A percentile compares a stretch with the other conserved stretches of the same genome.
Conservation (phyloP, 2,329 filamentous ascomycete species). For the Monilinia polystroma region DNA sequence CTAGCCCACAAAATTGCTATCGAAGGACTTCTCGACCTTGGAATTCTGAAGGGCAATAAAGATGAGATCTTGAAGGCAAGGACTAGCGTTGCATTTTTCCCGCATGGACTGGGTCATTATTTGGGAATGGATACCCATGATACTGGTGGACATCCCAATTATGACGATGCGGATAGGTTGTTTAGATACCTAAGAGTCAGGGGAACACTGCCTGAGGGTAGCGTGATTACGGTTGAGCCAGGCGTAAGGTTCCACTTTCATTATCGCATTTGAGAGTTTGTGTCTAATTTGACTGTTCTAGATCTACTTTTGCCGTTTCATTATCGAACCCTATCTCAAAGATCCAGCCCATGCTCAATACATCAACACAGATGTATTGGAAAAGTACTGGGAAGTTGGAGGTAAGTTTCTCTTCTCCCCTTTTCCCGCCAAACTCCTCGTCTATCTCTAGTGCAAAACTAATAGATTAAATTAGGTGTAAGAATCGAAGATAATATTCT, state of each 20-base stretch:
- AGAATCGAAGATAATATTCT: slow-evolving; percentile 71
- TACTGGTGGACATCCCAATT: slow-evolving; percentile 74
- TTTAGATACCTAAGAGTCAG: slow-evolving; percentile 85
- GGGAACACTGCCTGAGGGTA: slow-evolving; percentile 69
- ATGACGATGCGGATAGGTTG: slow-evolving; percentile 75
- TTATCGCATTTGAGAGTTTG: background rate
- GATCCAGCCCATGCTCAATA: slow-evolving; percentile 71
- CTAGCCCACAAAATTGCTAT: slow-evolving; percentile 81
- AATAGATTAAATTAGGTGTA: slow-evolving; percentile 43
- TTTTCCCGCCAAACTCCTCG: background rate
- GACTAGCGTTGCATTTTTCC: slow-evolving; percentile 88
- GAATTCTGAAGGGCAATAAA: slow-evolving; percentile 67
- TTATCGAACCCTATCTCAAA: slow-evolving; percentile 75
- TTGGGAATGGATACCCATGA: slow-evolving; percentile 93
- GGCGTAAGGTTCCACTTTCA: slow-evolving; percentile 60
- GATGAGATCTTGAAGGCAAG: slow-evolving; percentile 74
- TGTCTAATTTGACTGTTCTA: slow-evolving; percentile 36
- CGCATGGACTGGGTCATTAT: slow-evolving; percentile 88
- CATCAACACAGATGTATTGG: slow-evolving; percentile 71
- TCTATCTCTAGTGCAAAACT: background rate
- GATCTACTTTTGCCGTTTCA: slow-evolving; percentile 90
- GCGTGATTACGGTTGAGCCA: slow-evolving; percentile 92
- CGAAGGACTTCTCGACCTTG: slow-evolving; percentile 71
- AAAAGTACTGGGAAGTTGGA: slow-evolving; percentile 79
- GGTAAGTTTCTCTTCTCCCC: slow-evolving; percentile 37